These are phyloP conservation scores for Trichoderma gracile DNA, from an alignment of 2,329 filamentous ascomycete species.

Conservation along the genomic window DNA sequence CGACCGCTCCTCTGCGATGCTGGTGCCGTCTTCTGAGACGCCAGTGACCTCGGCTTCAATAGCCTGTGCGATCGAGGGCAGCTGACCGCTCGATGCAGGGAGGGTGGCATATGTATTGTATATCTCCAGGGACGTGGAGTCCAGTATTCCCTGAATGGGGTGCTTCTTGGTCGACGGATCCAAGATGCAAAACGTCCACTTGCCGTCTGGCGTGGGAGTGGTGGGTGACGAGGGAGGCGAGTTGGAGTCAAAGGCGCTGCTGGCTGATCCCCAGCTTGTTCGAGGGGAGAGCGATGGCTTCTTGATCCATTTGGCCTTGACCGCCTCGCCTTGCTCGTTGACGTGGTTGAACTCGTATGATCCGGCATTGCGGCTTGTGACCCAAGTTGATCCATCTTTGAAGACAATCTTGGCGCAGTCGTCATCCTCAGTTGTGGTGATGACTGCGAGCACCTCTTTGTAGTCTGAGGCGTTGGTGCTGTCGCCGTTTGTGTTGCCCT, in stretches of 20 bases:
- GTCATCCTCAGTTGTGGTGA: slow-evolving; percentile 60
- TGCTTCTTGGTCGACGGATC: slow-evolving; percentile 68
- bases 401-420: slow-evolving; percentile 66
- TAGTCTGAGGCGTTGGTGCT: slow-evolving; percentile 48
- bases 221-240: slow-evolving; percentile 33
- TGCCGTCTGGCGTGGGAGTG: slow-evolving; percentile 45
- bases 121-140: slow-evolving; percentile 64
- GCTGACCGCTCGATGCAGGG: slow-evolving; percentile 49
- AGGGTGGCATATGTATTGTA: slow-evolving; percentile 66
- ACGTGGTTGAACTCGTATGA: slow-evolving; percentile 67
- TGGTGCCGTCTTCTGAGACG: slow-evolving; percentile 28
- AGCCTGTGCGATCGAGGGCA: slow-evolving; percentile 47
- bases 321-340: slow-evolving; percentile 57
- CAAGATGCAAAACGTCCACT: slow-evolving; percentile 77
- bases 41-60: slow-evolving; percentile 33
- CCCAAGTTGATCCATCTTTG: slow-evolving; percentile 62
- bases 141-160: slow-evolving; percentile 71
- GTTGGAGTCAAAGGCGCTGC: slow-evolving; percentile 16
- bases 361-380: slow-evolving; percentile 52
- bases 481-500: slow-evolving; percentile 39
- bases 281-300: slow-evolving; percentile 36
- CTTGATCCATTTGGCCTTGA: slow-evolving; percentile 70
- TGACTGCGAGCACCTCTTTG: slow-evolving; percentile 63
- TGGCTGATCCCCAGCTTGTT: slow-evolving; percentile 27
- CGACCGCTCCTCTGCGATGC: slow-evolving; percentile 35